Percentiles rank a stretch among this genome's conserved stretches.
phyloP scores from a whole-genome alignment of 768 basidiomycete genomes.

The Xanthoconium stramineum region DNA sequence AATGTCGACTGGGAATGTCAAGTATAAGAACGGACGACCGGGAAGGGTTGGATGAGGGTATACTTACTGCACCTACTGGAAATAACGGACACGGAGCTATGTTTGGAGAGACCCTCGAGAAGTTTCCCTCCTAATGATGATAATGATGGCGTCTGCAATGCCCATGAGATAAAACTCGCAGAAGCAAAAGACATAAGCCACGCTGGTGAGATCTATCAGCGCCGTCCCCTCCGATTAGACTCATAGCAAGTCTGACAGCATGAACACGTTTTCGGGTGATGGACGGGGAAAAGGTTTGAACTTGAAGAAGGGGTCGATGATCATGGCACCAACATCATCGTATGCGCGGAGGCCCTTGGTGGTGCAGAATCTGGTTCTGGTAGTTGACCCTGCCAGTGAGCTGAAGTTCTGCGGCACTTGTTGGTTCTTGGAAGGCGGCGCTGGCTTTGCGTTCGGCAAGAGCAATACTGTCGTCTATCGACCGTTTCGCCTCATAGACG shows the following conservation, averaged over 20 bases:
- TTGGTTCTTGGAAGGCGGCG: too few species aligned
- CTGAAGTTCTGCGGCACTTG: too few species aligned
- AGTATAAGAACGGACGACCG: neutral
- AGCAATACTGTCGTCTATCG: too few species aligned
- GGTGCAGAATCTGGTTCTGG: too few species aligned
- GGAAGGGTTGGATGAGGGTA: slow-evolving; percentile 27
- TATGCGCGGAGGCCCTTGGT: slow-evolving; percentile 97
- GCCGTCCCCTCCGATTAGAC: slow-evolving; percentile 43
- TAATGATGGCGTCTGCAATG: slow-evolving; percentile 97
- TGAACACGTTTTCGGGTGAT: slow-evolving; percentile 78
- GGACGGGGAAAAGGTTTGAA: slow-evolving; percentile 61
- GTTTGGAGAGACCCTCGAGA: slow-evolving; percentile 78
- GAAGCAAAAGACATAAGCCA: slow-evolving; percentile 83
- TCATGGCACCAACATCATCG: slow-evolving; percentile 97
- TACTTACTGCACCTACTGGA: slow-evolving; percentile 98
- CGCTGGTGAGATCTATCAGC: slow-evolving; percentile 82
- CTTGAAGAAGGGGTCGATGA: slow-evolving; percentile 98
- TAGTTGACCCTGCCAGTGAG: too few species aligned
- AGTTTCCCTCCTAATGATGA: slow-evolving; percentile 63
- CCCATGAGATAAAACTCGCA: slow-evolving; percentile 99
- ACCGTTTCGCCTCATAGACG: too few species aligned
- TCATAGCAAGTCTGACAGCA: slow-evolving; percentile 69
- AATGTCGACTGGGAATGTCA: slow-evolving; percentile 84
- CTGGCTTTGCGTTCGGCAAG: too few species aligned
- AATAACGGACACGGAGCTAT: slow-evolving; percentile 91